A percentile compares a stretch with the other conserved stretches of the same genome.
These are phyloP conservation scores for Penicillium sp. DNA, from an alignment of 2,329 filamentous ascomycete genomes.

Conservation along the genomic window DNA sequence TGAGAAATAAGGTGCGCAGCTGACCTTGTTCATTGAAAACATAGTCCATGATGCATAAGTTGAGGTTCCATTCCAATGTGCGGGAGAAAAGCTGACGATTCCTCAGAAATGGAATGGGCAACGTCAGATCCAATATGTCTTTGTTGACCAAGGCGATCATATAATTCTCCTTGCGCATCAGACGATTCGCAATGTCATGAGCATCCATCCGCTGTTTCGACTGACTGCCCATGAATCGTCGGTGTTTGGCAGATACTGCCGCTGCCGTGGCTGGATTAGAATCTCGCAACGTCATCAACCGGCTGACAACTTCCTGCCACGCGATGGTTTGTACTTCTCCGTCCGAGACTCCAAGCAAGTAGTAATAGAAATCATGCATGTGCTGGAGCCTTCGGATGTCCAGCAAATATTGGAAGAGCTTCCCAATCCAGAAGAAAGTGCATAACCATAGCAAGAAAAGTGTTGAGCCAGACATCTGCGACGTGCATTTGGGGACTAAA, in stretches of 20 bases:
- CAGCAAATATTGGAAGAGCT: slow-evolving; percentile 70
- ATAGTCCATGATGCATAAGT: slow-evolving; percentile 87
- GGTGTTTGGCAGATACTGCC: slow-evolving; percentile 58
- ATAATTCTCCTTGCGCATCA: slow-evolving; percentile 97
- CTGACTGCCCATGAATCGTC: slow-evolving; percentile 71
- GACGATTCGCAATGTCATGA: slow-evolving; percentile 91
- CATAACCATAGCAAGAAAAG: slow-evolving; percentile 81
- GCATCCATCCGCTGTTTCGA: slow-evolving; percentile 94
- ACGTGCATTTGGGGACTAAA: slow-evolving; percentile 72
- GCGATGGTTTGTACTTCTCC: slow-evolving; percentile 91
- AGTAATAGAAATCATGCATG: slow-evolving; percentile 81
- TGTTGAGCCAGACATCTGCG: slow-evolving; percentile 71
- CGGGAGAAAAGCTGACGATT: slow-evolving; percentile 82
- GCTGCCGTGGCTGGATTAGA: slow-evolving; percentile 80
- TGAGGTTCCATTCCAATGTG: slow-evolving; percentile 88
- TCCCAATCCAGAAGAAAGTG: slow-evolving; percentile 81
- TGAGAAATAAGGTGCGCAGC: slow-evolving; percentile 81
- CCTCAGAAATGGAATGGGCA: slow-evolving; percentile 80
- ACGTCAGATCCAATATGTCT: slow-evolving; percentile 82
- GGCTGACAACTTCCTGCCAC: slow-evolving; percentile 86
- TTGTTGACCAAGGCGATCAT: slow-evolving; percentile 97
- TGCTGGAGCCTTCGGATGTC: slow-evolving; percentile 72
- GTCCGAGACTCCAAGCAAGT: slow-evolving; percentile 79
- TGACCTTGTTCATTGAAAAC: slow-evolving; percentile 90
- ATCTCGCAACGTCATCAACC: slow-evolving; percentile 80